Conservation (phyloP, 169 alveolate genomes). For the Blepharisma undulans region DNA sequence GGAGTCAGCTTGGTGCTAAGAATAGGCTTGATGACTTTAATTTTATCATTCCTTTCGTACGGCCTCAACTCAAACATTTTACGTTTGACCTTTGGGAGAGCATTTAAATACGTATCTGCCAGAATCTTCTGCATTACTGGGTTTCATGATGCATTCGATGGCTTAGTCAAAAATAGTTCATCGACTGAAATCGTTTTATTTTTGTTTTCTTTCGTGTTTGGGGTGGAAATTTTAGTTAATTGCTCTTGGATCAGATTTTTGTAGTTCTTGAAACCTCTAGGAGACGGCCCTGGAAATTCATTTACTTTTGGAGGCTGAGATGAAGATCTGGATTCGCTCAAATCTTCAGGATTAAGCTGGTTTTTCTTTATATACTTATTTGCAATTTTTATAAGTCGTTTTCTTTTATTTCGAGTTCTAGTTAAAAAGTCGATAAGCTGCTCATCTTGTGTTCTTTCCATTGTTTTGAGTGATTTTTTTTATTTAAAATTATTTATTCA, state of each 20-base stretch:
- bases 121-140: not conserved
- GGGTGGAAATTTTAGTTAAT: not conserved
- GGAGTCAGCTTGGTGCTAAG: not conserved
- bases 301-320: not conserved
- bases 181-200: not conserved
- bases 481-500: no score
- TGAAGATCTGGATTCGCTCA: not conserved
- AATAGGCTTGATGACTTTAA: not conserved
- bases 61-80: not conserved
- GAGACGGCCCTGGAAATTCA: not conserved
- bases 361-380: not conserved
- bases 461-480: no score
- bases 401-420: not conserved
- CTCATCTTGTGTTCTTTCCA: not conserved
- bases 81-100: not conserved
- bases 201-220: not conserved
- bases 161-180: not conserved
- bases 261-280: not conserved
- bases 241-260: not conserved
- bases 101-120: not conserved
- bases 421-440: not conserved
- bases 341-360: not conserved
- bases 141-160: not conserved
- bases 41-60: not conserved
- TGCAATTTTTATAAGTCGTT: not conserved